phyloP scores from a whole-genome alignment of 2,329 filamentous ascomycete genomes.

The Tolypocladium tropicale region DNA sequence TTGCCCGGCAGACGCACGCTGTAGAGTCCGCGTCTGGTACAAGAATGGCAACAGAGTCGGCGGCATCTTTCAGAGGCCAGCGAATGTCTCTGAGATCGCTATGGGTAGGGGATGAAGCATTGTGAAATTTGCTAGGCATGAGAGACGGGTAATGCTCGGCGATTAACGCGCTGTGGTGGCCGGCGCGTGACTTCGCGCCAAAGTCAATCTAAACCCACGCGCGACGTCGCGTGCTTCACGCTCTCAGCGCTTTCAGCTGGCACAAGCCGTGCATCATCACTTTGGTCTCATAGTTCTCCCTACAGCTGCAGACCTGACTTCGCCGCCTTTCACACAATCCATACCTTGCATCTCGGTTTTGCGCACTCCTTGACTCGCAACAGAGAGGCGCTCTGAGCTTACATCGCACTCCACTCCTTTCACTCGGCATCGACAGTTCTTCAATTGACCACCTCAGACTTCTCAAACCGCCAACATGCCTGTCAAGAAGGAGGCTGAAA shows the following conservation, averaged over 20 bases:
- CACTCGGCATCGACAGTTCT: not conserved
- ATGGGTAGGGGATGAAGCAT: not conserved
- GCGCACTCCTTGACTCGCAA: not conserved
- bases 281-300: not conserved
- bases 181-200: constrained; percentile 9
- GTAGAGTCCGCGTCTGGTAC: constrained; percentile 58
- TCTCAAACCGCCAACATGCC: constrained; percentile 27
- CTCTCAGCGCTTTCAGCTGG: not conserved
- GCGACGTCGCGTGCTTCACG: not conserved
- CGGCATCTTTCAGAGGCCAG: constrained; percentile 24
- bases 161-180: not conserved
- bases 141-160: not conserved
- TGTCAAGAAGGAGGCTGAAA: constrained; percentile 30
- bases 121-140: not conserved
- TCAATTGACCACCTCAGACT: no score
- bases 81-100: not conserved
- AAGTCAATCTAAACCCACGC: constrained; percentile 4
- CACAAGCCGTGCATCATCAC: not conserved
- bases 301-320: not conserved
- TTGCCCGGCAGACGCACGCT: constrained; percentile 16
- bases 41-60: constrained; percentile 54
- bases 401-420: no score
- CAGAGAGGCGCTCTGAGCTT: no score
- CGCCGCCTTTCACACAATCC: not conserved
- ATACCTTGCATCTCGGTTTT: not conserved